These are phyloP conservation scores for Nothophytophthora sp. DNA, from an alignment of 352 stramenopile species.

Conservation along the genomic window DNA sequence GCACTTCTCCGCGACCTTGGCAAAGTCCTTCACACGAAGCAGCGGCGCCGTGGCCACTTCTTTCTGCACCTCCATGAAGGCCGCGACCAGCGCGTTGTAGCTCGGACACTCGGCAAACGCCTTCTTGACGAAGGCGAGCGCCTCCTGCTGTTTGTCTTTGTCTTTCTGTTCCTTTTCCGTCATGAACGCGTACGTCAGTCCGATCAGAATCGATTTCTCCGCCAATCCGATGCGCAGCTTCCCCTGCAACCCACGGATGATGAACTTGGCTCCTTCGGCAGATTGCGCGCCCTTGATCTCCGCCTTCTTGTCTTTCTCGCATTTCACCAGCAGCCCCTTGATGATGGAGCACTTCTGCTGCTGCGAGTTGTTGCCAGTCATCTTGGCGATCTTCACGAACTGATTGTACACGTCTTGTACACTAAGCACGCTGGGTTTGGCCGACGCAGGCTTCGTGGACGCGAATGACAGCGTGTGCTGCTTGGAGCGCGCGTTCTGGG, in stretches of 20 bases:
- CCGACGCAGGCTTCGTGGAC: slow-evolving; percentile 58
- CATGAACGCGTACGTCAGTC: slow-evolving; percentile 96
- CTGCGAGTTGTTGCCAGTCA: slow-evolving; percentile 96
- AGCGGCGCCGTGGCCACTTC: slow-evolving; percentile 38
- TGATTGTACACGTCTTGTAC: slow-evolving; percentile 87
- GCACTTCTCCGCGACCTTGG: slow-evolving; percentile 74
- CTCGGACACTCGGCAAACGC: slow-evolving; percentile 97
- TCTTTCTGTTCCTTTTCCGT: slow-evolving; percentile 83
- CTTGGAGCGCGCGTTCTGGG: slow-evolving; percentile 92
- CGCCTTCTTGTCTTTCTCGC: slow-evolving; percentile 79
- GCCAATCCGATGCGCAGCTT: slow-evolving; percentile 98
- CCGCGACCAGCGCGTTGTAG: slow-evolving; percentile 94
- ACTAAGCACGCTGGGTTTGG: slow-evolving; percentile 79
- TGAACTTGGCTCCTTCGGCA: slow-evolving; percentile 95
- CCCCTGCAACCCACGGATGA: slow-evolving; percentile 98
- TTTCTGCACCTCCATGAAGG: slow-evolving; percentile 74
- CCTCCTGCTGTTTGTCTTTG: slow-evolving; percentile 87
- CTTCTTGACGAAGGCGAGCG: slow-evolving; percentile 96
- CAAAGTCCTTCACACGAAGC: slow-evolving; percentile 57
- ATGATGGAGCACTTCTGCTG: slow-evolving; percentile 98
- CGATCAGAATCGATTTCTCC: slow-evolving; percentile 97
- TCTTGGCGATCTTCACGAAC: slow-evolving; percentile 94
- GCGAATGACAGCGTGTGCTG: slow-evolving; percentile 92
- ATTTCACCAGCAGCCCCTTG: slow-evolving; percentile 95
- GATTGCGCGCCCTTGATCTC: slow-evolving; percentile 61